Evolutionary conservation across 192 early-diverging fungal genomes (phyloP), one percentile per base, ranked within the genome.

Genomic region (Linnemannia schmuckeri): DNA sequence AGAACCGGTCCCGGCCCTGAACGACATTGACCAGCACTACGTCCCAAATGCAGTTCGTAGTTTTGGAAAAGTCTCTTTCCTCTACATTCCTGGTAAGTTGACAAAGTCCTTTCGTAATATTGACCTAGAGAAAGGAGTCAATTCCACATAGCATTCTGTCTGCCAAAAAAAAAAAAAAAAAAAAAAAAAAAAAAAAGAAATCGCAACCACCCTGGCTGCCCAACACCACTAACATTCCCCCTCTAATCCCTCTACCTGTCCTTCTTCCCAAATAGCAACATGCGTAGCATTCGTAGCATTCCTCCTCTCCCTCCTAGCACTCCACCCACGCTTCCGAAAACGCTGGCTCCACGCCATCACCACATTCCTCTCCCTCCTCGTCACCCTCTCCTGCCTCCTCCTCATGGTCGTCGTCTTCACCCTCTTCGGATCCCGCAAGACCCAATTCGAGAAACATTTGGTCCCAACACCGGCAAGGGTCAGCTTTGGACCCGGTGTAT

Each of bases 71-170:
- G 84, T 77, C 44, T 74, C 79, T 10, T 55, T 86, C 10, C 79
- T 86, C 20, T 86, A 52, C 55, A 86, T 86, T 40, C 84, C 84
- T 49, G 75, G 79, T 81, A 81, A 75, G 57, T 35, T 20, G 1
- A 33, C 40, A 6, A 7, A 37, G 27, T 41, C 49, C 27, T 47
- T 57, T 74, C 72, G 3, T 74, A 18, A 24, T 63, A 68, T 3
- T 74, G 10, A 46, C 10, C 44, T 46, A 12, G 44, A 46, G 44
- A 12, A 46, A 46, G 44, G 10, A 13, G 44, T 9, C 1, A 12
- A 10, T 12, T 10, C 12, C 42, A 44, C 42, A 12, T 44, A 10
- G 42, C 10, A 12, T 44, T 44, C 10, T 44, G 42, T 44, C 10
- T 44, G 42, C 42, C 4, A 7, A 15, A 70, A 1, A 46, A 4